Evolutionary conservation across 2,329 filamentous ascomycete genomes (phyloP).

Genomic region (Diplocarpon rosae): DNA sequence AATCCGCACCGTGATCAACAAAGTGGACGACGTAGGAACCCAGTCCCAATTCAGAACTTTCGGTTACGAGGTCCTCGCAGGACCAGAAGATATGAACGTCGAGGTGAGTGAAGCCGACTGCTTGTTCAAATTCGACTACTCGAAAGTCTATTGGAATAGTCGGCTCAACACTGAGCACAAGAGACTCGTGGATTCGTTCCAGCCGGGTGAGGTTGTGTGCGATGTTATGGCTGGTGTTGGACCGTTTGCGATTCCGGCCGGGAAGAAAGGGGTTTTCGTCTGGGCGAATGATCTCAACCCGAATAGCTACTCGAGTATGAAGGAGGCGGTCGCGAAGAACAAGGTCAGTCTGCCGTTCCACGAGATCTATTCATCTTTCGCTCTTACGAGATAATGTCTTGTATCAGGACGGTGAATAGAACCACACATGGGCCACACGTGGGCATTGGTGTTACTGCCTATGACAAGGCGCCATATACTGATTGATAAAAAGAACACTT

Average conservation of each 20-base stretch:
- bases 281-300: slow-evolving; percentile 98
- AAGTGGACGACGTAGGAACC: slow-evolving; percentile 76
- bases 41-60: slow-evolving; percentile 87
- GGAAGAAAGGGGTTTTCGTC: slow-evolving; percentile 81
- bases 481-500: slow-evolving; percentile 7
- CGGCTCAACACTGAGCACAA: slow-evolving; percentile 83
- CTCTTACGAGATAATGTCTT: neutral
- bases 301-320: slow-evolving; percentile 65
- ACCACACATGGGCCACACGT: slow-evolving; percentile 49
- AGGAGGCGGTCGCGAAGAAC: slow-evolving; percentile 61
- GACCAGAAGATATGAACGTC: slow-evolving; percentile 73
- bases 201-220: slow-evolving; percentile 77
- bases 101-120: slow-evolving; percentile 73
- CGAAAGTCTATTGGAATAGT: slow-evolving; percentile 97
- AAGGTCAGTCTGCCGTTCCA: slow-evolving; percentile 39
- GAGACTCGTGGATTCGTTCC: slow-evolving; percentile 64
- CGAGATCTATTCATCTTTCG: slow-evolving; percentile 1
- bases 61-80: slow-evolving; percentile 78
- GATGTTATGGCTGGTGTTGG: slow-evolving; percentile 98
- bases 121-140: slow-evolving; percentile 85
- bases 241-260: slow-evolving; percentile 86
- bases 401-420: slow-evolving; percentile 85
- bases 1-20: slow-evolving; percentile 89
- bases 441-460: slow-evolving; percentile 69
- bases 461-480: slow-evolving; percentile 49